These are phyloP conservation scores for Xylariaceae sp. DNA, from an alignment of 2,329 filamentous ascomycete genomes.

Conservation along the genomic window DNA sequence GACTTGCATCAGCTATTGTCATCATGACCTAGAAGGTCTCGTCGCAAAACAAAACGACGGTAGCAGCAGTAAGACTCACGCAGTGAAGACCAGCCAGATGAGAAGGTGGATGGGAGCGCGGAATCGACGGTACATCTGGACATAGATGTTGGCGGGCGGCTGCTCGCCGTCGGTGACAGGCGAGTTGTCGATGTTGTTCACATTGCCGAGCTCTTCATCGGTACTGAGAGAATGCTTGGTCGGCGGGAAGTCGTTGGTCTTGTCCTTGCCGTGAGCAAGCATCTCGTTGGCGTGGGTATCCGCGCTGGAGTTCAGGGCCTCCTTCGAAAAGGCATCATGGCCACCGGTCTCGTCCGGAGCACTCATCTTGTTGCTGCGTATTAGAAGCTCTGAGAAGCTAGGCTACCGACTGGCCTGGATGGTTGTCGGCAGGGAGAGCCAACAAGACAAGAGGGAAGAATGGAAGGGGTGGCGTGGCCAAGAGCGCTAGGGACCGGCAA, in stretches of 20 bases:
- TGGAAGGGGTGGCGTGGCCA: neutral
- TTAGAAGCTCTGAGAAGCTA: neutral
- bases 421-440: neutral
- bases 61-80: conserved; percentile 28
- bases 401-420: neutral
- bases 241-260: conserved; percentile 33
- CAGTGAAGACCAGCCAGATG: conserved; percentile 37
- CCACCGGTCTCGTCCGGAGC: neutral
- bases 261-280: conserved; percentile 13
- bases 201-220: conserved; percentile 31
- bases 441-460: neutral
- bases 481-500: neutral
- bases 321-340: conserved; percentile 19
- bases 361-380: neutral
- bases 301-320: conserved; percentile 44
- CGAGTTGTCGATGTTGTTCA: conserved; percentile 22
- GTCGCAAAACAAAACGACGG: neutral
- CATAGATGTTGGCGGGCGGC: conserved; percentile 21
- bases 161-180: conserved; percentile 20
- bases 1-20: conserved; percentile 12
- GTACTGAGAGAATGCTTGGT: conserved; percentile 31
- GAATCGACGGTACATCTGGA: conserved; percentile 39
- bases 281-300: conserved; percentile 32
- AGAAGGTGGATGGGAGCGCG: conserved; percentile 41
- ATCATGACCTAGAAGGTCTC: neutral